Base-by-base conservation (phyloP, 345 rosid genomes). In the Carallia brachiata region DNA sequence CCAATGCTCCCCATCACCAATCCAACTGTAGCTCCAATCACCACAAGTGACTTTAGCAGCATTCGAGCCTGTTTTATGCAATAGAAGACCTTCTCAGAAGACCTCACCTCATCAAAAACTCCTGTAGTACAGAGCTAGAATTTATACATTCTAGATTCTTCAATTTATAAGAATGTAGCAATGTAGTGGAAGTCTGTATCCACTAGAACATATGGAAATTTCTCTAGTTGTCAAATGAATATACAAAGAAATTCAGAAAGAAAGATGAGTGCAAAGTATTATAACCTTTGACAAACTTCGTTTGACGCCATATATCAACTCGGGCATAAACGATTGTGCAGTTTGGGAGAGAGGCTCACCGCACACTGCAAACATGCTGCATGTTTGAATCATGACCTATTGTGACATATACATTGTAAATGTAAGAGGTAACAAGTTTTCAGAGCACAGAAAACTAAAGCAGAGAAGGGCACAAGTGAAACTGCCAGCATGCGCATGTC, bases 341-440 rank as follows among this genome's bases (percentile, higher is more conserved):
- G 98, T 89, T 77, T 93, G 98, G 72, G 94, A 93, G 62, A 93
- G 96, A 63, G 98, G 96, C 81, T 86, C 93, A 12, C 97, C 93
- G 79, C 87, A 89, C 17, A 91, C 94, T 0, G 87, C 76, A 76
- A 91, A 78, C 85, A 93, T 86, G 75, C 81, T 17, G 54, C 57
- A 84, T 23, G 78, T 84, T 84, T 91, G 97, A 86, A 91, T 67
- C 92, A 88, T 84, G 74, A 88, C 88, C 96, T 89, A 68, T 8
- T 34, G n/a, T 36, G 27, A 62, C 73, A 27, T 37, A 67, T 47
- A n/a, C 3, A 12, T 54, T 36, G 36, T 54, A 52, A 74, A 57
- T 36, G 50, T 36, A 13, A 37, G 65, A 23, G 56, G 31, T 47
- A 36, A 62, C 15, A 52, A 30, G 47, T 44, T 73, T 53, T 10